Evolutionary conservation across 495 filamentous ascomycete species (phyloP), one percentile per base, ranked within the genome.

Genomic region (Penicillium lagena): DNA sequence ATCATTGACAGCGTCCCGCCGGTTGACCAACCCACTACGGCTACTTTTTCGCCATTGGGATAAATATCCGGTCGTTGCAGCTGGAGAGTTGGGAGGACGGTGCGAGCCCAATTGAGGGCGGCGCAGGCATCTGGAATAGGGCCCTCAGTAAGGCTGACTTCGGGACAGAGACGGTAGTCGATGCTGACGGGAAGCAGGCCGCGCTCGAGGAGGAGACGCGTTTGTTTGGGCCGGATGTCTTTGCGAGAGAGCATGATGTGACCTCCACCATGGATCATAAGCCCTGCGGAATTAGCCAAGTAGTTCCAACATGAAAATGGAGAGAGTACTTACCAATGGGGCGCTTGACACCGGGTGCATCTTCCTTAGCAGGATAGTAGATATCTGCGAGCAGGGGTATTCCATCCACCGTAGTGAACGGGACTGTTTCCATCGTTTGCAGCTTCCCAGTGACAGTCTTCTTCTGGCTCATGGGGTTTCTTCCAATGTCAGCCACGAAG

Each of bases 231-330:
- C 0, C 65, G 59, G n/a, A 80, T 56, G 31, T 71, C 75, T 14
- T 67, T 66, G 0, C 77, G 62, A 0, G 70, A 67, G 12, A 75
- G 49, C 45, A 71, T 69, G 1, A 77, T 43, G 42, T 80, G 72
- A 27, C 77, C 66, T n/a, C 78, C 78, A 0, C 79, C 78, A 42
- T 83, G 79, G 35, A 81, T 70, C 71, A 81, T 72, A 1, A 83
- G 51, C 8, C 77, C 79, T 76, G 15, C 15, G 7, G n/a, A 7
- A 8, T 10, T 11, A 10, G 7, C 41, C 36, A 9, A 12, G 2
- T 0, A 1, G 9, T 28, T 29, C 9, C 1, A 12, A 12, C 0
- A n/a, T 12, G 4, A 13, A 47, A 27, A 9, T 5, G 35, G 37
- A 17, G 15, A 17, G 1, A 17, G 15, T 4, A 17, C 15, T 17